These are phyloP conservation scores for Plenodomus tracheiphilus DNA, from an alignment of 2,329 filamentous ascomycete species.

Conservation along the genomic window DNA sequence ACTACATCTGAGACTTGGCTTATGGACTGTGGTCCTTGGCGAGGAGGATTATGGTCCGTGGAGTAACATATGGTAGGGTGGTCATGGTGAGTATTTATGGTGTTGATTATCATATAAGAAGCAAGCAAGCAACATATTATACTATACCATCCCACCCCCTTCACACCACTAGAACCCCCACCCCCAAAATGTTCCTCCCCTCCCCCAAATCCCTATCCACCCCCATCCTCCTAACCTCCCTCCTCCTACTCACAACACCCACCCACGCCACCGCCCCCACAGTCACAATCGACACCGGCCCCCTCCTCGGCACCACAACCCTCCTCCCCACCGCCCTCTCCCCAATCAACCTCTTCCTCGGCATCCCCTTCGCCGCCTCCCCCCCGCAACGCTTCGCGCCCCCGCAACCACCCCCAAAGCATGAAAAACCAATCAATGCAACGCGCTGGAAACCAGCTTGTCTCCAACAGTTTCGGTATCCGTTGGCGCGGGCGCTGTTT, in stretches of 20 bases:
- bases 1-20: no score
- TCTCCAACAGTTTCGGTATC: slow-evolving; percentile 31
- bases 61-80: no score
- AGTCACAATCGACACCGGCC: slow-evolving; percentile 27
- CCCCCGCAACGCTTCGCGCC: slow-evolving; percentile 30
- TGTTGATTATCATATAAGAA: no score
- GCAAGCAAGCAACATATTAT: no score
- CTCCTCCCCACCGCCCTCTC: slow-evolving; percentile 20
- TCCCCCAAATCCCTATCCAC: background rate
- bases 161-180: background rate
- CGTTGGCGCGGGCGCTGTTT: slow-evolving; percentile 15
- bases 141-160: no score
- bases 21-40: background rate
- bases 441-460: slow-evolving; percentile 24
- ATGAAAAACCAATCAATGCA: slow-evolving; percentile 18
- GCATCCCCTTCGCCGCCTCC: slow-evolving; percentile 34
- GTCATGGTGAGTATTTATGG: no score
- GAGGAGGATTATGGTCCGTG: background rate
- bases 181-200: background rate
- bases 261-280: slow-evolving; percentile 15
- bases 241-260: background rate
- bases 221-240: background rate
- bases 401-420: slow-evolving; percentile 16
- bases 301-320: slow-evolving; percentile 31
- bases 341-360: slow-evolving; percentile 35